phyloP scores from a whole-genome alignment of 352 stramenopile genomes.

The Pythium oligandrum region DNA sequence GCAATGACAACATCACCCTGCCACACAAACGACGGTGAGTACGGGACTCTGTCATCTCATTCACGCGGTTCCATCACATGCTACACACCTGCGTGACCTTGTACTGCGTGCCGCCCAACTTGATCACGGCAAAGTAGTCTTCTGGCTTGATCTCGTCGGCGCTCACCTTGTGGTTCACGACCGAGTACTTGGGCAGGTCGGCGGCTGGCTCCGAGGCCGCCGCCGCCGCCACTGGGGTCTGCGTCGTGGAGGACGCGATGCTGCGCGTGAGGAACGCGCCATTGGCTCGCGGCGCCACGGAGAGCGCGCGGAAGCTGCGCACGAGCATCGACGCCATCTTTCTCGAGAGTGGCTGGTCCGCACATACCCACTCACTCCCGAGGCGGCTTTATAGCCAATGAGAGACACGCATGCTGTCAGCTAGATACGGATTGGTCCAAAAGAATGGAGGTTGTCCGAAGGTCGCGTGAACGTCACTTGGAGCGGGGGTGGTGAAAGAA shows the following conservation, averaged over 20 bases:
- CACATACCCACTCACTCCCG: not conserved
- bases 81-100: constrained; percentile 69
- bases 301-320: constrained; percentile 20
- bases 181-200: constrained; percentile 43
- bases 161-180: constrained; percentile 76
- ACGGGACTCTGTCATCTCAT: not conserved
- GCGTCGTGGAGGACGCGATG: constrained; percentile 1
- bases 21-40: constrained; percentile 1
- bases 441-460: constrained; percentile 10
- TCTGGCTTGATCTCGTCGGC: constrained; percentile 55
- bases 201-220: constrained; percentile 10
- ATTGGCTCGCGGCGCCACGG: constrained; percentile 13
- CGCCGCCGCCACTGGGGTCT: constrained; percentile 9
- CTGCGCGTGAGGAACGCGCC: constrained; percentile 8
- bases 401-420: not conserved
- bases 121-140: constrained; percentile 83
- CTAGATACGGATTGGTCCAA: constrained; percentile 5
- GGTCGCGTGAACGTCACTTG: constrained; percentile 4
- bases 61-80: not conserved
- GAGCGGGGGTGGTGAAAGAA: constrained; percentile 13
- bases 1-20: constrained; percentile 75
- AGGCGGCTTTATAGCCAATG: constrained; percentile 10
- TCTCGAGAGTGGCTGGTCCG: constrained; percentile 18
- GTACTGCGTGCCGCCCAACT: constrained; percentile 82
- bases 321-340: constrained; percentile 19